Evolutionary conservation across 2,329 filamentous ascomycete species (phyloP), one percentile per base, ranked within the genome.

Genomic region (Neurospora sp.): DNA sequence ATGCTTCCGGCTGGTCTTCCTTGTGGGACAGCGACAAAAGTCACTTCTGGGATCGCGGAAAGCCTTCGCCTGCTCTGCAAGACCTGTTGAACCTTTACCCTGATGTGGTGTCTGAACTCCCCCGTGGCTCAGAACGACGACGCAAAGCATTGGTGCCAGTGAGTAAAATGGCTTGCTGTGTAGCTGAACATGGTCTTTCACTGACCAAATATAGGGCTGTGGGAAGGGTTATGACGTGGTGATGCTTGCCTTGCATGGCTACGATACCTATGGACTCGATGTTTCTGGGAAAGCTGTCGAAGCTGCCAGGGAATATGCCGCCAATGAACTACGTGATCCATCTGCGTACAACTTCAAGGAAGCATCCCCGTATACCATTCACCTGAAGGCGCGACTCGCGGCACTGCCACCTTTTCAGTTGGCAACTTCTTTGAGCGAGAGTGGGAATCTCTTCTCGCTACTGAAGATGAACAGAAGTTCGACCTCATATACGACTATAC

Each of bases 171-270:
- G 19, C 9, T 23, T 13, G 43, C 43, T 46, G 43, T 46, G 43
- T 23, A 23, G 19, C 19, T 23, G 43, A 4, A 23, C 43, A 1
- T 23, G 19, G 6, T 46, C 10, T 4, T 13, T 46, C 43, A 46
- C 43, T 46, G 3, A 23, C 19, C 19, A 43, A 11, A 33, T n/a
- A 4, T 28, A 69, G 69, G 89, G 89, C 1, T 91, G 89, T 75
- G 89, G 89, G 0, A 82, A 84, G 68, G 89, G 89, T 1, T 89
- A 46, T 72, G 89, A 91, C 78, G 85, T 90, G 1, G 81, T 86
- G 36, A 78, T 90, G 67, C 82, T 91, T 36, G 84, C 87, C 9
- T 85, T 85, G 52, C 84, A 86, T 75, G 89, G 89, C 0, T 90
- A 86, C 73, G 87, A 91, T 78, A 84, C 84, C 0, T 86, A 83